Conservation (phyloP, 1,284 basidiomycete genomes). For the Ceratobasidium sp. region DNA sequence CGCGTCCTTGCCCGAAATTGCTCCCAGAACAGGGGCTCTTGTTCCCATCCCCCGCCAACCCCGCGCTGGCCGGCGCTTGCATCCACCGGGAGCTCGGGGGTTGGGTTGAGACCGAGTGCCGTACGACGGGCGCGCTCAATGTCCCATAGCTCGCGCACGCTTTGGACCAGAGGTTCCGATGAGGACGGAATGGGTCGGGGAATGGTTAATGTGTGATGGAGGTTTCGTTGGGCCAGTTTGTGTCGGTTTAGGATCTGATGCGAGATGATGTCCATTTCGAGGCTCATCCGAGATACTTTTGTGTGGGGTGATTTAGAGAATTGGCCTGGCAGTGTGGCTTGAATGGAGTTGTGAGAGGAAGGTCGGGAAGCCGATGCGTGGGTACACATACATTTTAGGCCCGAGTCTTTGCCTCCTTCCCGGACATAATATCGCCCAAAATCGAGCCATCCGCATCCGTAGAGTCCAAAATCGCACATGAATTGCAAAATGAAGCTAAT, state of each 20-base stretch:
- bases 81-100: conserved; percentile 72
- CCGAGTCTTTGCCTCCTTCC: conserved; percentile 54
- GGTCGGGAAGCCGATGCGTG: neutral
- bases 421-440: conserved; percentile 58
- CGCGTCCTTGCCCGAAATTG: conserved; percentile 62
- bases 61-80: conserved; percentile 65
- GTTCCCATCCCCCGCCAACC: conserved; percentile 68
- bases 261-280: conserved; percentile 86
- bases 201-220: conserved; percentile 78
- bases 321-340: conserved; percentile 32
- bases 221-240: conserved; percentile 66
- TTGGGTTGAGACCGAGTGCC: conserved; percentile 69
- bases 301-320: conserved; percentile 57
- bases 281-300: conserved; percentile 70
- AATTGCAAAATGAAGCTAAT: conserved; percentile 90
- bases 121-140: conserved; percentile 81
- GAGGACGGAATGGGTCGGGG: conserved; percentile 57
- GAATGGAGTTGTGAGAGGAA: neutral
- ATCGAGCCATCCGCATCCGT: conserved; percentile 92
- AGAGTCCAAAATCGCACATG: conserved; percentile 94
- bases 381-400: neutral
- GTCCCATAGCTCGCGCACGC: conserved; percentile 94
- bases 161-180: conserved; percentile 81
- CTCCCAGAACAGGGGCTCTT: conserved; percentile 72
- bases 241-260: conserved; percentile 87